Base-by-base conservation (phyloP, 139 green algal species). In the Zygnema cylindricum region DNA sequence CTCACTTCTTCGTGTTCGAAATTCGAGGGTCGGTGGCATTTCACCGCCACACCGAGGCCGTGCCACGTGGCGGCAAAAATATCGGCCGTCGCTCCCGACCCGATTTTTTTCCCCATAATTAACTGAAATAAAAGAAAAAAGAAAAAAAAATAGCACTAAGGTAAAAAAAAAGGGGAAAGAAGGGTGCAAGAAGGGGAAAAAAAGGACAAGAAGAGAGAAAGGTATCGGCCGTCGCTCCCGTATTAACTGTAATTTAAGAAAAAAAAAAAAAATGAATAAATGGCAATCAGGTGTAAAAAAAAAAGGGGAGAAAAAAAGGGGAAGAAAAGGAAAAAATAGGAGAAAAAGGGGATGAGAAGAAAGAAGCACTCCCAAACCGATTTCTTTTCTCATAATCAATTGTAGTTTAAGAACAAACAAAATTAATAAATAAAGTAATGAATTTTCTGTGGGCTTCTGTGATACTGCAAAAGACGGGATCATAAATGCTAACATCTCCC, bases 21-120 rank as follows among this genome's bases (percentile, higher is more conserved):
- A 54, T 81, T 83, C 11, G 42, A 77, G 43, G 77, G 77, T 40
- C 77, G 77, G 43, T 83, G 33, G 16, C 77, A 85, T 43, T 87
- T 87, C 3, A 87, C 81, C 33, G 81, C 81, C 35, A 87, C 81
- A 77, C 87, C 32, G 3, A 87, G 41, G 7, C 35, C 35, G 7
- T 87, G 81, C 81, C 81, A 87, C 36, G 33, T 35, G 32, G 55
- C 81, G 3, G 11, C 2, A 69, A 69, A 87, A 30, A 87, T 85
- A 36, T 87, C 71, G 2, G 81, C 81, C 2, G 81, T 87, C 2
- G 32, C 41, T 69, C 81, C 81, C 3, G 32, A 38, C 22, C 81
- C 81, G 3, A 87, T 35, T 42, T 49, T 75, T 42, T 77, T 69
- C 32, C 82, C 32, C 23, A 87, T 33, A 41, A n/a, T 22, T 2